Conservation (phyloP, 2,329 filamentous ascomycete species). For the Beauveria caledonica region DNA sequence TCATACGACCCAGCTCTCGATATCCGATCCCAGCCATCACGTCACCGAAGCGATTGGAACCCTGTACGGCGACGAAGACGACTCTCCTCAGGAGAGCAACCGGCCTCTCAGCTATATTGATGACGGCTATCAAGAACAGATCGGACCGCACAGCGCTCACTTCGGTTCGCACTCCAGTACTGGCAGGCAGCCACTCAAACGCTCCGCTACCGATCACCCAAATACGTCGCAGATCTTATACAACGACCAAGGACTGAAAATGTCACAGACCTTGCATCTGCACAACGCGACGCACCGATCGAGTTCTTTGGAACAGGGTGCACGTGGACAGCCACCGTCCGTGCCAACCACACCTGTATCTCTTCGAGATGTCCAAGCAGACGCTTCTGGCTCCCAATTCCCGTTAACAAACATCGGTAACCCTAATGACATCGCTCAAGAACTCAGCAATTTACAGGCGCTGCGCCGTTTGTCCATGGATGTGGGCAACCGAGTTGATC, state of each 20-base stretch:
- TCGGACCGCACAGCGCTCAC: constrained; percentile 24
- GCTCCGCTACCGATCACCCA: constrained; percentile 39
- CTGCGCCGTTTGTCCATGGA: constrained; percentile 93
- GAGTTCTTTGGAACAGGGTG: constrained; percentile 32
- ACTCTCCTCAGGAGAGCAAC: constrained; percentile 45
- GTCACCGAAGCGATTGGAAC: constrained; percentile 90
- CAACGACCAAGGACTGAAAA: constrained; percentile 30
- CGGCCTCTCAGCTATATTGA: constrained; percentile 68
- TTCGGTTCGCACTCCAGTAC: constrained; percentile 28
- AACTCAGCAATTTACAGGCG: constrained; percentile 85
- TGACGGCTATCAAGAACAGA: constrained; percentile 45
- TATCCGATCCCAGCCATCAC: constrained; percentile 88
- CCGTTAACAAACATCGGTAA: constrained; percentile 85
- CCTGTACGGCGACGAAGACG: constrained; percentile 72
- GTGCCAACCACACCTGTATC: constrained; percentile 30
- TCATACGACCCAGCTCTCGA: constrained; percentile 50
- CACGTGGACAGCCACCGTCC: constrained; percentile 41
- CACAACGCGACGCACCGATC: constrained; percentile 32
- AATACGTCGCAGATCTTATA: constrained; percentile 21
- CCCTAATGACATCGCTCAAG: constrained; percentile 81
- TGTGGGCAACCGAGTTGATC: constrained; percentile 62
- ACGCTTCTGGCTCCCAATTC: constrained; percentile 59
- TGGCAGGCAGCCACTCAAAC: constrained; percentile 30
- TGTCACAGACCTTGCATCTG: constrained; percentile 34
- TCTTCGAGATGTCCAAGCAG: constrained; percentile 46